These are phyloP conservation scores for Yarrowia bubula DNA, from an alignment of 805 yeast species.

Conservation along the genomic window DNA sequence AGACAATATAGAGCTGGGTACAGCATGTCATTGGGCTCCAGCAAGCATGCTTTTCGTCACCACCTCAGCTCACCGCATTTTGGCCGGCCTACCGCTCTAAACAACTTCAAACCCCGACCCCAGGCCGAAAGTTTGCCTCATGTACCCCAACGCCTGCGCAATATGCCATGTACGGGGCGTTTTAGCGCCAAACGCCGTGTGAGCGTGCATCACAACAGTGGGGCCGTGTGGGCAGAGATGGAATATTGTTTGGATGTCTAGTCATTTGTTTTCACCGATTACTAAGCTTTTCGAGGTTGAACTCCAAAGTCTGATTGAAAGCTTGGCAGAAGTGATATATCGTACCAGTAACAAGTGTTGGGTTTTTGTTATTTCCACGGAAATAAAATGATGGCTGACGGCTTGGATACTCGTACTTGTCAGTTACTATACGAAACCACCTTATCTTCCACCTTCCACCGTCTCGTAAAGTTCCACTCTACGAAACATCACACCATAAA, in stretches of 20 bases:
- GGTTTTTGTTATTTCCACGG: no score
- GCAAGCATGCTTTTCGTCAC: background rate
- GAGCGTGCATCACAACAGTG: background rate
- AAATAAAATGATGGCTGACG: no score
- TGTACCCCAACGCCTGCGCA: conserved; percentile 22
- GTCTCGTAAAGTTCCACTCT: no score
- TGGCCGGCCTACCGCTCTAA: background rate
- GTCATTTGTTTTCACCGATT: no score
- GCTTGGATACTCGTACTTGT: no score
- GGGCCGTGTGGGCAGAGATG: background rate
- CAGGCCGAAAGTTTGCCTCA: conserved; percentile 15
- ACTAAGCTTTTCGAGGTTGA: no score
- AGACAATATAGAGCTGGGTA: no score
- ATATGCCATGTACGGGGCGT: conserved; percentile 2
- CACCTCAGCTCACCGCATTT: background rate
- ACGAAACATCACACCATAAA: background rate
- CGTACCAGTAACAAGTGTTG: no score
- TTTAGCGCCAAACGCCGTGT: conserved; percentile 12
- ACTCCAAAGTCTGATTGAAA: no score
- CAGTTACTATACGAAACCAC: background rate
- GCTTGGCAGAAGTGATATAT: no score
- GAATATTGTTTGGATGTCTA: background rate
- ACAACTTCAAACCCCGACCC: background rate
- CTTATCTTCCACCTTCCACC: background rate
- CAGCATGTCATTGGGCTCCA: no score